These are phyloP conservation scores for Scorias spongiosa DNA, from an alignment of 2,329 filamentous ascomycete genomes.

Conservation along the genomic window DNA sequence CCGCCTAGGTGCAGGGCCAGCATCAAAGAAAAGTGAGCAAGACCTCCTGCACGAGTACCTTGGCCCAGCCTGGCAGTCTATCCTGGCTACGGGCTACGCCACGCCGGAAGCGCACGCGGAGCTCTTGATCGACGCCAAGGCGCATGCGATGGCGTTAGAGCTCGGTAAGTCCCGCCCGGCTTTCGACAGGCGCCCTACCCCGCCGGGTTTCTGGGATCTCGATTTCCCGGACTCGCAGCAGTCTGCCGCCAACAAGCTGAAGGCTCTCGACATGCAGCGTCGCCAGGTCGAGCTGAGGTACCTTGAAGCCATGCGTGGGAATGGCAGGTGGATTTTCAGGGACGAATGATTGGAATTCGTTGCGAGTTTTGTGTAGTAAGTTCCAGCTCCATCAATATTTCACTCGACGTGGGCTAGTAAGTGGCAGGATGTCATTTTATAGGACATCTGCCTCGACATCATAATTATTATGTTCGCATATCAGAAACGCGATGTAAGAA, in stretches of 20 bases:
- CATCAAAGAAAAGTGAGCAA: conserved; percentile 11
- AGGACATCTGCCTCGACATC: too few species aligned
- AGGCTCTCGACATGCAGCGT: conserved; percentile 48
- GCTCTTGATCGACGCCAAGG: conserved; percentile 60
- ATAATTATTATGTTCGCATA: too few species aligned
- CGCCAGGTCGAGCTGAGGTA: conserved; percentile 57
- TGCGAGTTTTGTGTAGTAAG: too few species aligned
- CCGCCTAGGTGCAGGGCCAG: conserved; percentile 13
- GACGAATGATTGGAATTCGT: conserved; percentile 45
- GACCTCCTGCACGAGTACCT: conserved; percentile 15
- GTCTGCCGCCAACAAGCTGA: conserved; percentile 46
- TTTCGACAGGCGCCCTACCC: conserved; percentile 55
- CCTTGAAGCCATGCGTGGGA: conserved; percentile 63
- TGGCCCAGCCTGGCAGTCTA: conserved; percentile 10
- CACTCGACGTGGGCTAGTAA: too few species aligned
- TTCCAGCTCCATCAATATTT: too few species aligned
- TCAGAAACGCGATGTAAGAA: too few species aligned
- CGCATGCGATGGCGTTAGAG: conserved; percentile 55
- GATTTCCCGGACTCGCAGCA: conserved; percentile 88
- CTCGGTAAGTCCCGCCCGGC: conserved; percentile 65
- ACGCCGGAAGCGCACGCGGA: conserved; percentile 42
- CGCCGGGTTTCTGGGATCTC: conserved; percentile 79
- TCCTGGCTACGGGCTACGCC: conserved; percentile 8
- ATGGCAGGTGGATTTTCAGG: conserved; percentile 64
- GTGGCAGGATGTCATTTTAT: too few species aligned